These are phyloP conservation scores for Papiliotrema terrestris DNA, from an alignment of 1,284 basidiomycete species.

Conservation along the genomic window DNA sequence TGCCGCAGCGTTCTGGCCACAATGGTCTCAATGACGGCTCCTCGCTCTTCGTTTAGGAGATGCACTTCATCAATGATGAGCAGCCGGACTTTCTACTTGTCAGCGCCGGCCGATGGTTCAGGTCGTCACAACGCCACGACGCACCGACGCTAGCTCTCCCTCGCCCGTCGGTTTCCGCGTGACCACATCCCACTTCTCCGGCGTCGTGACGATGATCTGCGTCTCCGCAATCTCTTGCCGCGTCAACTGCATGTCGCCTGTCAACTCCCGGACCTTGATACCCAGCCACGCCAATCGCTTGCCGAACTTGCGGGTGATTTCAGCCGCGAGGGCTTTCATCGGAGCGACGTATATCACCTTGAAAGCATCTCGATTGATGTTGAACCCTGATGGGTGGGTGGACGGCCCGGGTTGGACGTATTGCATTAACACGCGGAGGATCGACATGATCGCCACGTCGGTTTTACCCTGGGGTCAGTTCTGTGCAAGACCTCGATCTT, in stretches of 20 bases:
- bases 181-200: conserved; percentile 99
- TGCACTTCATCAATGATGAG: conserved; percentile 99
- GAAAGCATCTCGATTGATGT: conserved; percentile 72
- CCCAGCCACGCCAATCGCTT: conserved; percentile 88
- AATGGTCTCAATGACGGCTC: conserved; percentile 97
- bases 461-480: conserved; percentile 81
- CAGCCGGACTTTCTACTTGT: conserved; percentile 75
- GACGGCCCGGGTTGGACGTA: conserved; percentile 54
- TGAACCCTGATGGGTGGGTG: conserved; percentile 48
- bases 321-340: conserved; percentile 96
- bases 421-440: conserved; percentile 81
- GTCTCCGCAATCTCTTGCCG: conserved; percentile 91
- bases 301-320: conserved; percentile 88
- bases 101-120: too few relatives aligned
- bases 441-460: conserved; percentile 92
- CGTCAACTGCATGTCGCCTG: conserved; percentile 98
- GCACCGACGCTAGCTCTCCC: conserved; percentile 85
- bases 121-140: too few relatives aligned
- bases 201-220: conserved; percentile 98
- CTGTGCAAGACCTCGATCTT: conserved; percentile 15
- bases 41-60: conserved; percentile 94
- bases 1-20: conserved; percentile 93
- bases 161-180: conserved; percentile 96
- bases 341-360: conserved; percentile 99
- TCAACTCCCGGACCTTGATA: conserved; percentile 85